Base-by-base conservation (phyloP, 2,329 filamentous ascomycete genomes). In the Zasmidium cellare region DNA sequence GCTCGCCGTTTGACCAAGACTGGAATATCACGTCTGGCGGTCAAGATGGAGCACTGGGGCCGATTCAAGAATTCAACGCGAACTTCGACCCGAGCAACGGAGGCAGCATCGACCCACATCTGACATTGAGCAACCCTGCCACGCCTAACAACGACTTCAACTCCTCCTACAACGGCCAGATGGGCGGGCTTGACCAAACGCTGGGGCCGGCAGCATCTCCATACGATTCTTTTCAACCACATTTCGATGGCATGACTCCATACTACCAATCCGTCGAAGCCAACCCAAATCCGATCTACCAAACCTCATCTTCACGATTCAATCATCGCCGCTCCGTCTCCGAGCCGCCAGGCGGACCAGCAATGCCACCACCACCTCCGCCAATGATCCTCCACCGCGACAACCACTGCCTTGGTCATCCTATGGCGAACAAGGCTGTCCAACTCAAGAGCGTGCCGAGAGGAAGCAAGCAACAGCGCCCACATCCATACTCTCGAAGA, bases 251-350 rank as follows among this genome's bases (percentile, higher is more conserved):
- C 51, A 44, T 31, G 25, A 45, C 46, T n/a, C 65, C 64, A 9
- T 67, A 65, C 53, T 66, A 64, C 31, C 60, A 61, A 16, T 66
- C 64, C n/a, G 53, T 66, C 45, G 64, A 67, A 28, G 24, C 46
- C 19, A 60, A 51, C 44, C 31, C 55, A 28, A 46, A 41, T n/a
- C 55, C 47, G 18, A 35, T 52, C 18, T 58, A 55, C 35, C 57
- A 60, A 1, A 51, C 53, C n/a, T 56, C 55, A 20, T 44, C 55
- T 31, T 51, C 61, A 18, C 58, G 56, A 46, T 55, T 53, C 50
- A 19, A 52, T 23, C 65, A 64, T 44, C 65, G 66, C 19, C 66
- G 66, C 23, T 68, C 66, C 3, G 60, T 68, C 18, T 68, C 66
- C 18, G 66, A 68, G 46, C 66, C 66, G 25, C 64, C 66, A 48